Conservation (phyloP, 108 stramenopile genomes). For the Parmales sp. region DNA sequence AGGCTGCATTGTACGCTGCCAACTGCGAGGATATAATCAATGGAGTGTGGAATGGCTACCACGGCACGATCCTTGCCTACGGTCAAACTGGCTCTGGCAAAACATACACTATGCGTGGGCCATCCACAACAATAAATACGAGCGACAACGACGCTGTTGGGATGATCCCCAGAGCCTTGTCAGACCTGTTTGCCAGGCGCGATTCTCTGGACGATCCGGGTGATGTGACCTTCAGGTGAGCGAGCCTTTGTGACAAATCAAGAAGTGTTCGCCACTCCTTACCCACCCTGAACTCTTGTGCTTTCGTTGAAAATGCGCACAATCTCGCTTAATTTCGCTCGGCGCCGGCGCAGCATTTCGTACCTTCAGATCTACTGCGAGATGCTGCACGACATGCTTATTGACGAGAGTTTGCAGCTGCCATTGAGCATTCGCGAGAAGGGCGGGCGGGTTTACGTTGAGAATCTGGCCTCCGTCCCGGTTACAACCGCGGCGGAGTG, state of each 20-base stretch:
- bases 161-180: neutral
- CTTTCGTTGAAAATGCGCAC: no score
- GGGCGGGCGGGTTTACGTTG: constrained; percentile 11
- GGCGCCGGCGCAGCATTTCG: no score
- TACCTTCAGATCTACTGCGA: constrained; percentile 33
- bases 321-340: no score
- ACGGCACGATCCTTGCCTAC: constrained; percentile 23
- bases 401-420: neutral
- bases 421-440: constrained; percentile 14
- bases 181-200: neutral
- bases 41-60: constrained; percentile 15
- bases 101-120: constrained; percentile 25
- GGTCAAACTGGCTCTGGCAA: constrained; percentile 25
- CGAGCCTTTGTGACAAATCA: no score
- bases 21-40: constrained; percentile 8
- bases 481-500: neutral
- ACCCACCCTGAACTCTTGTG: no score
- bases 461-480: neutral
- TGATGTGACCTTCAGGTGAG: neutral
- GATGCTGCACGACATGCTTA: constrained; percentile 16
- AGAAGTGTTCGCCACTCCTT: no score
- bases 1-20: constrained; percentile 12
- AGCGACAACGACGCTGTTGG: neutral
- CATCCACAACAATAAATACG: no score
- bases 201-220: neutral